Evolutionary conservation across 805 yeast genomes (phyloP), one percentile per base, ranked within the genome.

Genomic region (Lipomyces orientalis): DNA sequence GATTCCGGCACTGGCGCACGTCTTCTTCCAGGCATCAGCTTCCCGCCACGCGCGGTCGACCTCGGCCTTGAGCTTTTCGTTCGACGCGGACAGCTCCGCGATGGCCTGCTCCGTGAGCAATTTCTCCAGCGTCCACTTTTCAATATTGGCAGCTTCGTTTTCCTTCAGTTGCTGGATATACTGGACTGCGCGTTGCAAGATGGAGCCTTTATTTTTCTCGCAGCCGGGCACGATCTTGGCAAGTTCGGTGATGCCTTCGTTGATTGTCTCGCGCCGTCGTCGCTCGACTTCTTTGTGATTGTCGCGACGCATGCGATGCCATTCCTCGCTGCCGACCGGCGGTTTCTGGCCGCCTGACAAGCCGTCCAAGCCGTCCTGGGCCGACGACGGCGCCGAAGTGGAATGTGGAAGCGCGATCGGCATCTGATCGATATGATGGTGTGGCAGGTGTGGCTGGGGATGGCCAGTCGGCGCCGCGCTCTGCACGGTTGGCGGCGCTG

Each of bases 281-380:
- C 97, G 85, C 80, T 93, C 98, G 29, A 93, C 98, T 79, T 93
- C 97, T 79, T 93, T 93, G 81, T 95, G 99, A 79, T 92, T 93
- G 74, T 91, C 91, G 75, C 90, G 88, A 75, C 97, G 87, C 76
- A 87, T 87, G 68, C 84, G 84, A 76, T 89, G 92, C 94, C 95
- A 90, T 77, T 90, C 96, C 57, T 88, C 91, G 37, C 89, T 79
- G n/a, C 95, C 95, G 57, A 88, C 89, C 10, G 80, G 76, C 2
- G 93, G 91, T 77, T 87, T 88, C 12, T 5, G 58, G 4, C n/a
- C 25, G 33, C 34, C 34, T 9, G 59, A 34, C 43, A 34, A 19
- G n/a, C 34, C 43, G 8, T 56, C 61, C 22, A 58, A 29, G 22
- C 29, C 51, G 2, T 58, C 62, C 34, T 46, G 60, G n/a, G 43